Conservation (phyloP, 148 eudicot species). For the Dysphania ambrosioides region DNA sequence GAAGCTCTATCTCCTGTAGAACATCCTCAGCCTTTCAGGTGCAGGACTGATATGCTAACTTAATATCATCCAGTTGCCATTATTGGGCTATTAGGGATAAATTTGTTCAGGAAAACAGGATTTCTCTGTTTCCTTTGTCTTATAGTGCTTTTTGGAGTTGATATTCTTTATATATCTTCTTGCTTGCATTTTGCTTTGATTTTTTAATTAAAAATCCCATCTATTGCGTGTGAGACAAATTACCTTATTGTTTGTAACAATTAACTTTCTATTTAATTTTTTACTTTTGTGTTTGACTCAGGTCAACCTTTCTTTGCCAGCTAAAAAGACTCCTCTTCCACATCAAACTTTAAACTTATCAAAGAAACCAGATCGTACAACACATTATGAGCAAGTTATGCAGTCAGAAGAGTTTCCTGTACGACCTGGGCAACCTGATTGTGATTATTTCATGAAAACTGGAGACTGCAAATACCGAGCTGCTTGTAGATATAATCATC, state of each 20-base stretch:
- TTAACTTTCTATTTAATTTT: not conserved
- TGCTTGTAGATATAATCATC: conserved; percentile 52
- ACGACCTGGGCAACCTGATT: conserved; percentile 58
- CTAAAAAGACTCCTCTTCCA: conserved; percentile 21
- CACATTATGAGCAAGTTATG: conserved; percentile 23
- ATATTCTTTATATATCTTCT: not conserved
- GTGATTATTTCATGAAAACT: conserved; percentile 49
- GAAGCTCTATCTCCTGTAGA: not conserved
- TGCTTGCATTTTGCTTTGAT: not conserved
- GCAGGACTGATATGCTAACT: not conserved
- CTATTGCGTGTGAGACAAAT: too few species aligned
- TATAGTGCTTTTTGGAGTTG: conserved; percentile 1
- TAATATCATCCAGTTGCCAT: not conserved
- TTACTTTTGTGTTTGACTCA: not conserved
- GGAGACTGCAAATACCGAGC: conserved; percentile 58
- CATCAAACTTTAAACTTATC: conserved; percentile 25
- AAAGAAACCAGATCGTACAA: conserved; percentile 22
- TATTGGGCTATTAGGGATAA: not conserved
- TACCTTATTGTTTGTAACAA: not conserved
- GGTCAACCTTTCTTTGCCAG: conserved; percentile 24
- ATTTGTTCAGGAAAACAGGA: not conserved
- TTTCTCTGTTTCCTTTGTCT: not conserved
- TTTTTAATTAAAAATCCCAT: too few species aligned
- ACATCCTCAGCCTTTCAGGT: not conserved
- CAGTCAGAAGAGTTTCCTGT: conserved; percentile 50